These are phyloP conservation scores for Didymosphaeria variabile DNA, from an alignment of 2,329 filamentous ascomycete genomes.

Conservation along the genomic window DNA sequence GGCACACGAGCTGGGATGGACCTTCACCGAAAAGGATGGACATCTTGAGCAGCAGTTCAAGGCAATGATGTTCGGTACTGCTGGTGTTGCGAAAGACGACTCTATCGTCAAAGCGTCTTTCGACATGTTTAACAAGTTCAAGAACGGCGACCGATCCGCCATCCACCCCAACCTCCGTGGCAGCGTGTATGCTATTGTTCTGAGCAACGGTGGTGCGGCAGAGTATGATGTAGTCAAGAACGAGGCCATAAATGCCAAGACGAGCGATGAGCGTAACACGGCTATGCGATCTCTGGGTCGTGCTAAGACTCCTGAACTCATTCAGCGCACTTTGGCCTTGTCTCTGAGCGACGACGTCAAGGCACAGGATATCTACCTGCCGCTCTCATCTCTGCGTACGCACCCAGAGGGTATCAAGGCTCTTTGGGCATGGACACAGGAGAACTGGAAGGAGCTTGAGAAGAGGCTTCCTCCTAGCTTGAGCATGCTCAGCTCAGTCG, in stretches of 20 bases:
- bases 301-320: slow-evolving; percentile 78
- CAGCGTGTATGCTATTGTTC: slow-evolving; percentile 83
- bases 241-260: slow-evolving; percentile 77
- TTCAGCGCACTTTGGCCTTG: slow-evolving; percentile 80
- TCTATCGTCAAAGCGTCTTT: slow-evolving; percentile 80
- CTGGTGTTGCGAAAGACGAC: slow-evolving; percentile 82
- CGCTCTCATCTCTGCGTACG: slow-evolving; percentile 78
- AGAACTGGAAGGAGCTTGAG: slow-evolving; percentile 86
- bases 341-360: slow-evolving; percentile 84
- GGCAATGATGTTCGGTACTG: slow-evolving; percentile 84
- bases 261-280: slow-evolving; percentile 89
- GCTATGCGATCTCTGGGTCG: slow-evolving; percentile 85
- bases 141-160: slow-evolving; percentile 78
- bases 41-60: slow-evolving; percentile 97
- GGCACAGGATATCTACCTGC: slow-evolving; percentile 93
- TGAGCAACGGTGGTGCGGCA: slow-evolving; percentile 84
- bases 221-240: slow-evolving; percentile 84
- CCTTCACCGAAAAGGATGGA: slow-evolving; percentile 82
- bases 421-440: slow-evolving; percentile 82
- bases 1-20: slow-evolving; percentile 88
- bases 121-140: slow-evolving; percentile 89
- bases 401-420: slow-evolving; percentile 81
- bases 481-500: slow-evolving; percentile 84
- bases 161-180: slow-evolving; percentile 92
- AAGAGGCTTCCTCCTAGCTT: slow-evolving; percentile 86